Evolutionary conservation across 2,329 filamentous ascomycete species (phyloP), one percentile per base, ranked within the genome.

Genomic region (Remersonia thermophila): DNA sequence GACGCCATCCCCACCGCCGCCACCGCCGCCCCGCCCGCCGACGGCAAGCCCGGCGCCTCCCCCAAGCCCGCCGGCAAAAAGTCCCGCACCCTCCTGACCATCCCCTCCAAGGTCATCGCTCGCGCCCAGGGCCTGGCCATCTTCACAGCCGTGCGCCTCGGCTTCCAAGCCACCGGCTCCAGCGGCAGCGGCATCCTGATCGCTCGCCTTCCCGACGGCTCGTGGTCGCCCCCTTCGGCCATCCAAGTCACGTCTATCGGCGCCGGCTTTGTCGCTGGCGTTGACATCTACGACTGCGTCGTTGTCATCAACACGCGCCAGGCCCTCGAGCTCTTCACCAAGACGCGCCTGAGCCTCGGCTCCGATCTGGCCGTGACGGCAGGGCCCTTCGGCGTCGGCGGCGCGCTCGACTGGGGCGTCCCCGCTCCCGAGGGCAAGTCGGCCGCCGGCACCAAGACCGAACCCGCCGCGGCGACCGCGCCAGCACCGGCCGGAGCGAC

Each of bases 251-350:
- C 89, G 52, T 84, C 83, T 0, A 71, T 83, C 1, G 83, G 81
- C 3, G 71, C 85, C 1, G 85, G 85, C 0, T 84, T 93, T 53
- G 68, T 89, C 41, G 73, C 83, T 1, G 85, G 85, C 10, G 71
- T 89, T 10, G 85, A 93, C 55, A 85, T 93, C 18, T 93, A 91
- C 60, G 85, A 93, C 55, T 91, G 83, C 48, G 83, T 93, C 3
- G 75, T 86, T 16, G 80, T 93, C 26, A 86, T 93, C 56, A 93
- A 93, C 60, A 82, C 73, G 3, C 67, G 72, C 29, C 71, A 82
- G 46, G 84, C 84, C 0, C 63, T 93, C 29, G 73, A 80, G 12
- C 80, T 82, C 0, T 93, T 93, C 56, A 81, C 79, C 41, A 75
- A 73, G 39, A 68, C 83, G 1, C 72, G 84, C 11, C 77, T 83